Percentiles rank a stretch among this genome's conserved stretches.
phyloP scores from a whole-genome alignment of 768 basidiomycete genomes.

The Neoboletus magnificus region DNA sequence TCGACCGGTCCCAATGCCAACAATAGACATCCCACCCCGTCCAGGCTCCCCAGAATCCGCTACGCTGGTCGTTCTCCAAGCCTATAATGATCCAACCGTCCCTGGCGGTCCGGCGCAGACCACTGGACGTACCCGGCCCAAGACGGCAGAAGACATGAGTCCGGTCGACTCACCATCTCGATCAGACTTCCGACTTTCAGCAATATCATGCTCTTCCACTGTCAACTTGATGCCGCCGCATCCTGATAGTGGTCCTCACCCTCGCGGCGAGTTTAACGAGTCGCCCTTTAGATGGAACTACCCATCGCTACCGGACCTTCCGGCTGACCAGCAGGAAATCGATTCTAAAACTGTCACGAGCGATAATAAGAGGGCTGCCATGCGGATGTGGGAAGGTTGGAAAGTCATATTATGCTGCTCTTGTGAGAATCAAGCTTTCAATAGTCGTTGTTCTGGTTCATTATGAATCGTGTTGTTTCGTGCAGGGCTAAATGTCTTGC shows the following conservation, averaged over 20 bases:
- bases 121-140: neutral
- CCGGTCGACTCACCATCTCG: conserved; percentile 15
- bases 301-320: conserved; percentile 20
- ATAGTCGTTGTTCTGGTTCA: neutral
- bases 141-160: conserved; percentile 5
- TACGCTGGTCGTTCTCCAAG: conserved; percentile 27
- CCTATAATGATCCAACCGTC: conserved; percentile 17
- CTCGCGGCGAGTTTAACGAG: conserved; percentile 23
- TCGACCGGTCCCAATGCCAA: conserved; percentile 11
- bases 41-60: conserved; percentile 27
- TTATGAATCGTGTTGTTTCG: neutral
- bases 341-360: neutral
- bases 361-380: conserved; percentile 5
- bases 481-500: conserved; percentile 67
- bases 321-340: conserved; percentile 6
- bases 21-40: conserved; percentile 4
- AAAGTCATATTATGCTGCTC: conserved; percentile 51
- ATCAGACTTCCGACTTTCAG: conserved; percentile 24
- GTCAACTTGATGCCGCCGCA: conserved; percentile 23
- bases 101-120: neutral
- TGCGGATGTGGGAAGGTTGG: conserved; percentile 48
- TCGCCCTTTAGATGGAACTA: conserved; percentile 33
- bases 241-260: conserved; percentile 1
- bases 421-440: conserved; percentile 38
- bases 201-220: conserved; percentile 22